Base-by-base conservation (phyloP, 23 red algal species). In the Gracilaria gracilis region DNA sequence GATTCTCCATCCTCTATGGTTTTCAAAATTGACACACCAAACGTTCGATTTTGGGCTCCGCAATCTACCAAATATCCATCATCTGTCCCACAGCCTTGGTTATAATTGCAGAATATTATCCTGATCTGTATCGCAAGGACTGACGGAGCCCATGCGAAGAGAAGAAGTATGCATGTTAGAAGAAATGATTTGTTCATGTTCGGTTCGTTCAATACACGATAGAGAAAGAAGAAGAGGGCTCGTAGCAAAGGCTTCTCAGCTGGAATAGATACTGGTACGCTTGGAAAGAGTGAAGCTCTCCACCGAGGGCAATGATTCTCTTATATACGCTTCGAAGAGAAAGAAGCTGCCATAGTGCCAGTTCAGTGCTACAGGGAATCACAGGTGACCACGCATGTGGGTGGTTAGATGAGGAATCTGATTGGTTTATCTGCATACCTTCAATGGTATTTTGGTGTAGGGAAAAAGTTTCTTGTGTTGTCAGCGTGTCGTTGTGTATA, bases 1-100 rank as follows among this genome's bases (percentile, higher is more conserved):
- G 66, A 71, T 71, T 71, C 32, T 71, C 66, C 66, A 71, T 71
- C 66, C 66, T 71, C 66, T 37, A 71, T 71, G 29, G 66, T 71
- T 71, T 40, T 71, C 66, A 71, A n/a, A 36, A 71, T 71, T 71
- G 66, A 14, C 66, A 71, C 5, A 71, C 66, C 66, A 33, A 5
- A n/a, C 24, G 66, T 71, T 15, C 2, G 36, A 71, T 71, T 71
- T 12, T 71, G 8, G 4, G 24, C 28, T 71, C 66, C 66, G 24
- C 66, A 71, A 71, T 71, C 36, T 28, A 71, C 66, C 66, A 71
- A 33, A 20, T 36, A 71, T 71, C 66, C 66, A 71, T 71, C 66
- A 71, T 71, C 66, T 5, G 66, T 71, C 36, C 66, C 66, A 71
- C 66, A 71, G 66, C 66, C 66, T 36, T 71, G 28, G 6, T 71